phyloP scores from a whole-genome alignment of 2,329 filamentous ascomycete genomes.

The Sporothrix schenckii region DNA sequence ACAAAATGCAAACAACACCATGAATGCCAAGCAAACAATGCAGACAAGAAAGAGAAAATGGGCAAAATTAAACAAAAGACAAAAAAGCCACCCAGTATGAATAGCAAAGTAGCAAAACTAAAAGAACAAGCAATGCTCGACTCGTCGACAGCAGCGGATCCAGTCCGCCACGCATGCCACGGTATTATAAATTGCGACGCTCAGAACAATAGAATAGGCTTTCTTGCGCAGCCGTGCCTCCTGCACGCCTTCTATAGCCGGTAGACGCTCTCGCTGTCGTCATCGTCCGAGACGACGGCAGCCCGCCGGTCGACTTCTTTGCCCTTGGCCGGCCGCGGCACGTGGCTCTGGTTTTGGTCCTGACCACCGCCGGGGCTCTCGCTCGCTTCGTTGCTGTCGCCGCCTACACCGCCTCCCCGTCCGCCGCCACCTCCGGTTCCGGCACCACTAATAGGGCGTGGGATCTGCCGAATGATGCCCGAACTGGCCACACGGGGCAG shows the following conservation, averaged over 20 bases:
- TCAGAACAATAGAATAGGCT: too few species aligned
- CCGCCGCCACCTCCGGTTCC: background rate
- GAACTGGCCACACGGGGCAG: constrained; percentile 15
- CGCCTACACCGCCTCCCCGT: background rate
- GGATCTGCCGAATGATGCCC: background rate
- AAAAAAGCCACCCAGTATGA: background rate
- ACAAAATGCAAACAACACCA: background rate
- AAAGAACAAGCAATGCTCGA: background rate
- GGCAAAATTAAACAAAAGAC: background rate
- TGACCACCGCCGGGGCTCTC: constrained; percentile 33
- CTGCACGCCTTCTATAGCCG: background rate
- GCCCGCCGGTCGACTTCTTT: constrained; percentile 49
- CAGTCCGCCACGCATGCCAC: background rate
- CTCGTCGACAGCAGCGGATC: background rate
- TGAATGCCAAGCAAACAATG: constrained; percentile 11
- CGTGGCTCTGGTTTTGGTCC: constrained; percentile 34
- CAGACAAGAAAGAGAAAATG: background rate
- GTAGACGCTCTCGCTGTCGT: constrained; percentile 39
- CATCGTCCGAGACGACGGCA: constrained; percentile 31
- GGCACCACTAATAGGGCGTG: background rate
- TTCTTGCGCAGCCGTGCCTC: background rate
- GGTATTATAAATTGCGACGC: too few species aligned
- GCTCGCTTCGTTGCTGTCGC: constrained; percentile 6
- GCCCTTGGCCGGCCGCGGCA: constrained; percentile 45
- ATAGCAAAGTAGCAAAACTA: background rate